phyloP scores from a whole-genome alignment of 805 yeast genomes.

The Metschnikowia chrysomelidarum region DNA sequence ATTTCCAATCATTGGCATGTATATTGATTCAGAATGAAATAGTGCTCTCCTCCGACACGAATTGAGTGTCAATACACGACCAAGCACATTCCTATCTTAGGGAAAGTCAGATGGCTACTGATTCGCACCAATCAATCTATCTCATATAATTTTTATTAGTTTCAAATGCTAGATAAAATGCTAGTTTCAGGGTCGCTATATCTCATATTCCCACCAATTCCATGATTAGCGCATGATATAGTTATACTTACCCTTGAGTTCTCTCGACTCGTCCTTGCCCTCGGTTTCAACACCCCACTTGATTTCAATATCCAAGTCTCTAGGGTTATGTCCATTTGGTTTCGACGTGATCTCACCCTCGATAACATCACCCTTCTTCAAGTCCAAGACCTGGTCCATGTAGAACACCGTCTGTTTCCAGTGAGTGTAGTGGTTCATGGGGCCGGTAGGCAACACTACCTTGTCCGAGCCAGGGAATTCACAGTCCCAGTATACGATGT shows the following conservation, averaged over 20 bases:
- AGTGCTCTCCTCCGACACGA: too few species aligned
- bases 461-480: constrained; percentile 73
- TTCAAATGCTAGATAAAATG: too few species aligned
- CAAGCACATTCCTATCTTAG: too few species aligned
- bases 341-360: constrained; percentile 69
- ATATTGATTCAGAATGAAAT: too few species aligned
- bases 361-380: constrained; percentile 73
- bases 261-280: constrained; percentile 48
- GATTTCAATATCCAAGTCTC: constrained; percentile 85
- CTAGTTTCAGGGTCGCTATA: too few species aligned
- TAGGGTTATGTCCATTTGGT: constrained; percentile 77
- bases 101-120: too few species aligned
- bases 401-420: constrained; percentile 99
- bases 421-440: constrained; percentile 91
- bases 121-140: too few species aligned
- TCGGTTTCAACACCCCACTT: constrained; percentile 51
- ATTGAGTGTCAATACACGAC: too few species aligned
- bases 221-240: constrained; percentile 63
- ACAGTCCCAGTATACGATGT: constrained; percentile 93
- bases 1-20: too few species aligned
- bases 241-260: constrained; percentile 56
- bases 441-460: constrained; percentile 87
- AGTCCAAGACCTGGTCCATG: constrained; percentile 72
- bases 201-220: too few species aligned
- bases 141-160: too few species aligned